phyloP scores from a whole-genome alignment of 768 basidiomycete species.

The Lactarius akahatsu region DNA sequence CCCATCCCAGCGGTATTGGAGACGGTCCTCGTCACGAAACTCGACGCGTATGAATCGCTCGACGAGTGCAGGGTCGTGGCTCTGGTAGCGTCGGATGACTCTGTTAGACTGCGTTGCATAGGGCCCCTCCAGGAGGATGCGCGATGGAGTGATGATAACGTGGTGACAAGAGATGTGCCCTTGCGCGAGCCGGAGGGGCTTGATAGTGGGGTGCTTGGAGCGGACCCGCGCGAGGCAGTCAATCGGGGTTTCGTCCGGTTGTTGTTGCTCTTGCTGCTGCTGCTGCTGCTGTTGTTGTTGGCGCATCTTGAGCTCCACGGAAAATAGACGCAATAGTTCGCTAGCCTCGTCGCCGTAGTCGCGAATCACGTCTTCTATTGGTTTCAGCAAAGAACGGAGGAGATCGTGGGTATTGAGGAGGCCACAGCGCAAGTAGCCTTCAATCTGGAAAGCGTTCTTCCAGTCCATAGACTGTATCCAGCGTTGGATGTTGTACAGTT shows the following conservation, averaged over 20 bases:
- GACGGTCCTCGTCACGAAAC: constrained; percentile 79
- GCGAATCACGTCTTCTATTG: constrained; percentile 44
- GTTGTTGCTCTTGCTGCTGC: too few relatives aligned
- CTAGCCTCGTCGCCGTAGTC: constrained; percentile 38
- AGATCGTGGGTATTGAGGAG: constrained; percentile 62
- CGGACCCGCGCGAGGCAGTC: constrained; percentile 48
- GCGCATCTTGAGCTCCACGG: constrained; percentile 47
- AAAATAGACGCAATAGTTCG: constrained; percentile 56
- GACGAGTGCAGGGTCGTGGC: constrained; percentile 42
- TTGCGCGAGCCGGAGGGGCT: constrained; percentile 32
- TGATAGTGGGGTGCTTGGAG: constrained; percentile 26
- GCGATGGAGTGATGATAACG: constrained; percentile 74
- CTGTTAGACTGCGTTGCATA: constrained; percentile 75
- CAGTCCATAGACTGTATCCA: constrained; percentile 54
- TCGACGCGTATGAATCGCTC: constrained; percentile 79
- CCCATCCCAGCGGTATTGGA: constrained; percentile 70
- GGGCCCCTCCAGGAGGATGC: constrained; percentile 74
- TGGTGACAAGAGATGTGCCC: constrained; percentile 67
- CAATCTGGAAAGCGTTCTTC: constrained; percentile 75
- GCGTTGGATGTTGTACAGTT: constrained; percentile 46
- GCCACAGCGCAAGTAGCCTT: constrained; percentile 62
- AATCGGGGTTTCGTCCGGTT: constrained; percentile 41
- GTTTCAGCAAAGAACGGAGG: constrained; percentile 41
- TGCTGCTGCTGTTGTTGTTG: constrained; percentile 10
- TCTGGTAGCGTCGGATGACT: constrained; percentile 62